phyloP scores from a whole-genome alignment of 768 basidiomycete genomes.

The Pleurotus sapidus region DNA sequence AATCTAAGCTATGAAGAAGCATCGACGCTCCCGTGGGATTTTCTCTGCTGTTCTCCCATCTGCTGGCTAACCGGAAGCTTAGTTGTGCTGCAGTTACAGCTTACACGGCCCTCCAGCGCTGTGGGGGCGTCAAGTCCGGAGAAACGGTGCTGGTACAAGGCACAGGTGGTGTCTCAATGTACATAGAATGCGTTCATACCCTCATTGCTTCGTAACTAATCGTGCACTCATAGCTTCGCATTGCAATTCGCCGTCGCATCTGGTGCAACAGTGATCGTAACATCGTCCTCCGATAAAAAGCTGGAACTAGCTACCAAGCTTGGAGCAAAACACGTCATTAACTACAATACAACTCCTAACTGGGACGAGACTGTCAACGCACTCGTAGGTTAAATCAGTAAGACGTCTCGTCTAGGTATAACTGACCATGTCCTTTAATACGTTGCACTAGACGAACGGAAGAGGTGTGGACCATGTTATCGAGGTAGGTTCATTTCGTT shows the following conservation, averaged over 20 bases:
- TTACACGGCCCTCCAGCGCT: constrained; percentile 42
- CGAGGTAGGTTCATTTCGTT: constrained; percentile 11
- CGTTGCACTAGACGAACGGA: constrained; percentile 10
- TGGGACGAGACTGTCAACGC: constrained; percentile 48
- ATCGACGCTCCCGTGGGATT: constrained; percentile 37
- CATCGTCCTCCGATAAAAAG: constrained; percentile 49
- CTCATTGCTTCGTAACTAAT: no score
- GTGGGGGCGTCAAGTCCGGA: constrained; percentile 37
- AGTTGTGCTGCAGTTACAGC: constrained; percentile 47
- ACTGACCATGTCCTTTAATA: no score
- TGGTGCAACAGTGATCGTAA: constrained; percentile 48
- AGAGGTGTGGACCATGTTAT: constrained; percentile 19
- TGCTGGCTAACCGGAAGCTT: no score
- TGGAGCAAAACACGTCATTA: constrained; percentile 44
- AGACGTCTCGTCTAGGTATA: not conserved
- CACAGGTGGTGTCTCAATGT: constrained; percentile 43
- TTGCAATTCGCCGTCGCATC: constrained; percentile 46
- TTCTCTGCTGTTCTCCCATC: no score
- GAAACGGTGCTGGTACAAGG: constrained; percentile 45
- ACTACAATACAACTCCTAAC: constrained; percentile 44
- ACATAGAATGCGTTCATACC: not conserved
- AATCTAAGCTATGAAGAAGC: constrained; percentile 45
- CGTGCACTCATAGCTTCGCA: constrained; percentile 40
- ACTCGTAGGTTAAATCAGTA: constrained; percentile 13
- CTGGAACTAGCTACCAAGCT: constrained; percentile 36